Base-by-base conservation (phyloP, 495 filamentous ascomycete species). In the Lophium mytilinum region DNA sequence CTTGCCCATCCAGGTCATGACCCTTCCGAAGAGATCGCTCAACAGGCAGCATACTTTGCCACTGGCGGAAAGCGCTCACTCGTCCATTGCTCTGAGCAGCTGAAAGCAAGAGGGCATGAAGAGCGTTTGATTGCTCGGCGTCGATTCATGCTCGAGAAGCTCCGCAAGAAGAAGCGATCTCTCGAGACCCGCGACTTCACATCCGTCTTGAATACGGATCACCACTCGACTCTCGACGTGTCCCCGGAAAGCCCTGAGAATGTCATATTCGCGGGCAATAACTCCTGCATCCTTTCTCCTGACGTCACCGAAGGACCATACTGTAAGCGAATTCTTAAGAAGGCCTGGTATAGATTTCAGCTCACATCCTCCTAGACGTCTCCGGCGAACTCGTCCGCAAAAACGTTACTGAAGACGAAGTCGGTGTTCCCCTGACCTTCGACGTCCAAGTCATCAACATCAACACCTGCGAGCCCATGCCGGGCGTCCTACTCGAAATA, bases 371-470 rank as follows among this genome's bases (percentile, higher is more conserved):
- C 35, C 15, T 19, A 61, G 58, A 68, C 47, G 64, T 66, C 37
- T 52, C 53, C 33, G 64, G 66, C 30, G 74, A 83, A 61, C 66
- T 73, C 4, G 74, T 84, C 63, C 78, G 81, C 47, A 68, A 61
- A 15, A 67, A 82, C 58, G 53, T 82, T 35, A 67, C 69, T 10
- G 82, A 87, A 53, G 68, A 66, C 34, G 72, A 86, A 62, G 43
- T 54, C 4, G 83, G 84, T 56, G 75, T 87, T 15, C 69, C 75
- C 9, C 69, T 85, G 17, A 75, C 74, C 50, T 60, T 83, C 52
- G 83, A 85, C 56, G 69, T 83, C 56, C 80, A 83, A 63, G 64
- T 85, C 21, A 72, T 84, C 54, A 77, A 84, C 69, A 71, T 77
- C 60, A 77, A 75, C 45, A 84, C 78, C 52, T 85, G 79, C 66